Evolutionary conservation across 2,329 filamentous ascomycete species (phyloP), one percentile per base, ranked within the genome.

Genomic region (Fusarium veterinarium): DNA sequence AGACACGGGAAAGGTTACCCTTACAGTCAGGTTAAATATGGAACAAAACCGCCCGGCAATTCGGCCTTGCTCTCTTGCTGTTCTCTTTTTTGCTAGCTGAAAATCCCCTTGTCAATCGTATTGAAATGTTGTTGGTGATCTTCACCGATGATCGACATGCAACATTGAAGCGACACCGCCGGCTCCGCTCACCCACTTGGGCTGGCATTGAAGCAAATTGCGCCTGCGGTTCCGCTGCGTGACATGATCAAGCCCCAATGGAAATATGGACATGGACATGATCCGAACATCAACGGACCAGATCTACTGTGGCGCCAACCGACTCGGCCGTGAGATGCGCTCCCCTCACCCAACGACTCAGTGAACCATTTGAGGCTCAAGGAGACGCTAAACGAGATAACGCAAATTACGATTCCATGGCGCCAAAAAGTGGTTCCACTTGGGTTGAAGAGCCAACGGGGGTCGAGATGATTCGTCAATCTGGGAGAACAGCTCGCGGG

Each of bases 151-250:
- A 69, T 52, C 40, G 65, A 58, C 45, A 45, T n/a, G 37, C 48
- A 14, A 8, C 25, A 46, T 45, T n/a, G 31, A 25, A 33, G 8
- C 40, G 38, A 38, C 37, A 35, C 53, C 41, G 42, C 25, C 57
- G 61, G 52, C 23, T 69, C 64, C 64, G 66, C 64, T 40, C 20
- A 30, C 16, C 58, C 64, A 51, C 44, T 38, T 35, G 31, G 49
- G 55, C 46, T 66, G 31, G 17, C 56, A 5, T 19, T 41, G 42
- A 25, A 19, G 33, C 23, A 69, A 64, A 64, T 69, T 69, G 41
- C 59, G 40, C 19, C 20, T 69, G 66, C 66, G 66, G 66, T 69
- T 69, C 66, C 66, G 66, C 66, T 64, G 38, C n/a, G 31, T 38
- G 44, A 49, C 55, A 58, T 49, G 55, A 49, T 49, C 25, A 28